A percentile compares a stretch with the other conserved stretches of the same genome.
phyloP scores from a whole-genome alignment of 208 protist species.

The Trypanosoma rangeli region DNA sequence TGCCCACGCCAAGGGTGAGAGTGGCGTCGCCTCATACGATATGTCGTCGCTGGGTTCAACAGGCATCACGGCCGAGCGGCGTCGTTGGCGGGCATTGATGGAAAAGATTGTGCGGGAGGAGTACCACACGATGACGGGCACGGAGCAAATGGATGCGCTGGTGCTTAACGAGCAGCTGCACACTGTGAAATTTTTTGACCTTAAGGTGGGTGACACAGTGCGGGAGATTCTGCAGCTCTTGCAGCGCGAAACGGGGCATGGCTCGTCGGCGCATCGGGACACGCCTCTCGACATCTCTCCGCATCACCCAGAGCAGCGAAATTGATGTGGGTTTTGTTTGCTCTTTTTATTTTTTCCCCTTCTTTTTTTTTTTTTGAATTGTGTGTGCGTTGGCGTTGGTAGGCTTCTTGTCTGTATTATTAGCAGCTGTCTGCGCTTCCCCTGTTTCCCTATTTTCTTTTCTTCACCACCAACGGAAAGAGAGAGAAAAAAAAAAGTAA shows the following conservation, averaged over 20 bases:
- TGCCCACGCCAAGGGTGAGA: slow-evolving; percentile 57
- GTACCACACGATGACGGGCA: slow-evolving; percentile 60
- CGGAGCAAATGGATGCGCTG: slow-evolving; percentile 57
- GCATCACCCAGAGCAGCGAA: slow-evolving; percentile 77
- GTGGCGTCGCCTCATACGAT: slow-evolving; percentile 59
- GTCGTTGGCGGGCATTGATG: slow-evolving; percentile 76
- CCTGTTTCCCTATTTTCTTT: background rate
- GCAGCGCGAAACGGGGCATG: slow-evolving; percentile 45
- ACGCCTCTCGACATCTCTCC: slow-evolving; percentile 52
- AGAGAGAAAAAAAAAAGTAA: too few species aligned
- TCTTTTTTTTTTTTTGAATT: background rate
- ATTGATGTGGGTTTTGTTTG: background rate
- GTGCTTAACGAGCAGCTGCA: slow-evolving; percentile 79
- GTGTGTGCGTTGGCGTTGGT: background rate
- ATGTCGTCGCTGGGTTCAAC: slow-evolving; percentile 44
- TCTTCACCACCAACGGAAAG: background rate
- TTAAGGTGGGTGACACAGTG: slow-evolving; percentile 84
- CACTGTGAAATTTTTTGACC: slow-evolving; percentile 86
- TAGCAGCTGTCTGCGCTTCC: background rate
- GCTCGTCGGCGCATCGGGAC: slow-evolving; percentile 52
- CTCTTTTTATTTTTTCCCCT: background rate
- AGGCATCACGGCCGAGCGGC: slow-evolving; percentile 47
- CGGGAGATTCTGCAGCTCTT: slow-evolving; percentile 72
- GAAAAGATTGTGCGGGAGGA: slow-evolving; percentile 74
- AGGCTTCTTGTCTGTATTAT: background rate